phyloP scores from a whole-genome alignment of 495 filamentous ascomycete species.

The Entonaema liquescens region DNA sequence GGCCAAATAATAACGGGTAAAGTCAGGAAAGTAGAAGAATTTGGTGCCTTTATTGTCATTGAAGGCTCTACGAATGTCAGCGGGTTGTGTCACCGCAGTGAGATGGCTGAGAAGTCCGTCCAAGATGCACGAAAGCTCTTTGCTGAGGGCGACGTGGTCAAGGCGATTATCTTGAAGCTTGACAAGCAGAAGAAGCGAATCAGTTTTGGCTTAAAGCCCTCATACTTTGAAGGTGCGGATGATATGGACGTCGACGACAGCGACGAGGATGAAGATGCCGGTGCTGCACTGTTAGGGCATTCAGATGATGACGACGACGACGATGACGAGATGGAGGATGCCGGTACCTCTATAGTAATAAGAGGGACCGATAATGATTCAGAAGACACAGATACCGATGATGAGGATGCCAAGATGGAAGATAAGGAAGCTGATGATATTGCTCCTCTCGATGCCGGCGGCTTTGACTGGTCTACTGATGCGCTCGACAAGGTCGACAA shows the following conservation, averaged over 20 bases:
- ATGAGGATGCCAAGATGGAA: slow-evolving; percentile 61
- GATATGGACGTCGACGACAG: slow-evolving; percentile 62
- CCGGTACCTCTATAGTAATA: slow-evolving; percentile 63
- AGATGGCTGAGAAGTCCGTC: slow-evolving; percentile 84
- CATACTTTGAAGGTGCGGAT: slow-evolving; percentile 77
- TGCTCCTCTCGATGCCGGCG: slow-evolving; percentile 74
- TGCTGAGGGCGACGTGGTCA: slow-evolving; percentile 86
- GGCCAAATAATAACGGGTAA: slow-evolving; percentile 88
- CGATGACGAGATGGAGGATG: slow-evolving; percentile 57
- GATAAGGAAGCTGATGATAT: slow-evolving; percentile 48
- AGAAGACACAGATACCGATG: slow-evolving; percentile 52
- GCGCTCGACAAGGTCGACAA: slow-evolving; percentile 60
- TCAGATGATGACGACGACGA: slow-evolving; percentile 57
- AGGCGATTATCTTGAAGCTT: slow-evolving; percentile 85
- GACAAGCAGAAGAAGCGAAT: slow-evolving; percentile 77
- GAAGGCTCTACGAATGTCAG: slow-evolving; percentile 86
- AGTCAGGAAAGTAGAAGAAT: slow-evolving; percentile 91
- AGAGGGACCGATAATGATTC: slow-evolving; percentile 54
- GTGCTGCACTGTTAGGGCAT: slow-evolving; percentile 54
- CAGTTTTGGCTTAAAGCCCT: slow-evolving; percentile 90
- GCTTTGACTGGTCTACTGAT: slow-evolving; percentile 87
- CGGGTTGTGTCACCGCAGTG: slow-evolving; percentile 87
- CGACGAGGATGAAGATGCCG: slow-evolving; percentile 58
- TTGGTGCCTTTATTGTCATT: slow-evolving; percentile 91
- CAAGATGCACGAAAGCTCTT: slow-evolving; percentile 84